Base-by-base conservation (phyloP, 2,329 filamentous ascomycete species). In the Malbranchea zuffiana region DNA sequence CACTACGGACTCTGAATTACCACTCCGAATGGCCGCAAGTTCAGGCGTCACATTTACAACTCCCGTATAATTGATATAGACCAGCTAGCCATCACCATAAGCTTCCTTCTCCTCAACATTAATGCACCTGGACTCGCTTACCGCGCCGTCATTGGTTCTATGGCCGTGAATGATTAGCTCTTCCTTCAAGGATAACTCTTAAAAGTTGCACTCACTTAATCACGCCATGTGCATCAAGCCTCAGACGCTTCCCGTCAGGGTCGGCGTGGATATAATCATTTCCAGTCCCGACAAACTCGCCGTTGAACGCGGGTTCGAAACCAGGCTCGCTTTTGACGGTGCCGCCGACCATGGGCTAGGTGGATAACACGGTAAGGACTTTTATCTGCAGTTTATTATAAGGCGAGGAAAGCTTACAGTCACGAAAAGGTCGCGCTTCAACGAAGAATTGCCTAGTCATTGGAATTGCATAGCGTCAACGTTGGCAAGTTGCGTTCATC, bases 221-320 rank as follows among this genome's bases (percentile, higher is more conserved):
- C 12, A 61, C 52, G 3, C 52, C 50, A 43, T 62, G 59, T 5
- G 61, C 61, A 46, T 64, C 49, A 44, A 65, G 45, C 3, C 62
- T 54, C 47, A 64, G 46, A 26, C 54, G 53, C 40, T 57, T 54
- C 5, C 55, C 55, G 39, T 60, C 57, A 3, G 60, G 50, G 41
- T 65, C 62, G 13, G 51, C 50, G 32, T 55, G 58, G 42, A 66
- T 63, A 42, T 63, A 65, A 40, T 65, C 62, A 35, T 59, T 58
- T 3, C 62, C 62, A 12, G 50, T 46, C 8, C 60, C 59, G 13
- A 53, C 49, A 31, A 61, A 52, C 15, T 54, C 46, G 15, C 59
- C 59, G 40, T 65, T 59, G 26, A 65, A 32, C 6, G 52, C 45
- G 3, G 56, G 56, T 2, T 51, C 49, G 42, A 60, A 63, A 16